Conservation (phyloP, 148 eudicot genomes). For the Linanthus parryae region DNA sequence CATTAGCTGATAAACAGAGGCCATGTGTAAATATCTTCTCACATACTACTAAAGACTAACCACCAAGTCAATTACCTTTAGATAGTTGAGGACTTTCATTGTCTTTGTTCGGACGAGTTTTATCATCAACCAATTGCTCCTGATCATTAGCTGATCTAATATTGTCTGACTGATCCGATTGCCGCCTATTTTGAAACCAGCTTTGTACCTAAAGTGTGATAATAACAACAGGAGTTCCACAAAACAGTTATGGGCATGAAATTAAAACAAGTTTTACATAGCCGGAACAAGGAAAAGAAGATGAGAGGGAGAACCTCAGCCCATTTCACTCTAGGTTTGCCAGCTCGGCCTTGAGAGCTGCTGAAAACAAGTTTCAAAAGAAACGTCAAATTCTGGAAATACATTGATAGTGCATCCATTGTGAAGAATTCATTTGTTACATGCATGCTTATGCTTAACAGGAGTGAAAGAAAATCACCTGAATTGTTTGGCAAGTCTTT, state of each 20-base stretch:
- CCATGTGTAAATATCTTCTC: too few species aligned
- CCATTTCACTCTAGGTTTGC: conserved; percentile 74
- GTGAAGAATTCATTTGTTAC: conserved; percentile 1
- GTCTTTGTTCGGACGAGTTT: conserved; percentile 22
- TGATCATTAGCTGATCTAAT: conserved; percentile 22
- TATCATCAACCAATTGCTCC: conserved; percentile 19
- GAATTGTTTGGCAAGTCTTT: conserved; percentile 42
- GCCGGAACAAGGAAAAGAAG: conserved; percentile 7
- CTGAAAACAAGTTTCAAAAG: conserved; percentile 38
- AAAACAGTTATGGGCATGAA: conserved; percentile 7
- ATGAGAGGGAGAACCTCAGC: conserved; percentile 45
- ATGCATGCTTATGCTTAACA: background rate
- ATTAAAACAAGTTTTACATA: conserved; percentile 5
- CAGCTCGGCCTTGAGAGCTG: conserved; percentile 66
- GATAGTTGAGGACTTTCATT: conserved; percentile 16
- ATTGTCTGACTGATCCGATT: conserved; percentile 16
- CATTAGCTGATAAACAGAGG: too few species aligned
- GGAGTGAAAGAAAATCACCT: conserved; percentile 28
- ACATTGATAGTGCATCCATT: too few species aligned
- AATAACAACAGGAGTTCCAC: conserved; percentile 1
- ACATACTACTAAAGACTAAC: too few species aligned
- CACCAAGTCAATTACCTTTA: conserved; percentile 21
- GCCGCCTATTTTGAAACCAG: conserved; percentile 57
- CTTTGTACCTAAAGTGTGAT: conserved; percentile 45
- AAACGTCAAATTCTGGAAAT: background rate